These are phyloP conservation scores for Discostella pseudostelligera DNA, from an alignment of 108 stramenopile genomes.

Conservation along the genomic window DNA sequence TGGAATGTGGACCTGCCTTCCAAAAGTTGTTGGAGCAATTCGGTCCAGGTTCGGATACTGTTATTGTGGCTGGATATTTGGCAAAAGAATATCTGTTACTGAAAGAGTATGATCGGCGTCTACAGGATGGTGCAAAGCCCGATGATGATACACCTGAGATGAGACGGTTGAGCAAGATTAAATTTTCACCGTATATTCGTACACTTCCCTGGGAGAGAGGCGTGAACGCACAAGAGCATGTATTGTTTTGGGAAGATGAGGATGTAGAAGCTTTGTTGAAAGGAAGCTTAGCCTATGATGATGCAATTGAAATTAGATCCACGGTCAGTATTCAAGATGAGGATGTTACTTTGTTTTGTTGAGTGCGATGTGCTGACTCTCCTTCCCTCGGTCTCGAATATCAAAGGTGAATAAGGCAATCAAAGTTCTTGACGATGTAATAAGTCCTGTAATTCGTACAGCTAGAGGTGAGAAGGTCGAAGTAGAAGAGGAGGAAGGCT, in stretches of 20 bases:
- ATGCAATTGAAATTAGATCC: conserved; percentile 47
- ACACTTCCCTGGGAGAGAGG: conserved; percentile 75
- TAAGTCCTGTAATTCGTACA: conserved; percentile 48
- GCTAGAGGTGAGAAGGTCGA: conserved; percentile 50
- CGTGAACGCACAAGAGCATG: conserved; percentile 75
- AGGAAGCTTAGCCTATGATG: conserved; percentile 61
- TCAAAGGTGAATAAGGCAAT: conserved; percentile 59
- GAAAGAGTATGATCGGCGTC: conserved; percentile 30
- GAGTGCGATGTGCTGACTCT: neutral
- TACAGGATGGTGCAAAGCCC: conserved; percentile 11
- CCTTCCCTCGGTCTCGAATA: no score
- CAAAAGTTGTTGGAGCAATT: conserved; percentile 54
- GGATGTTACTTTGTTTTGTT: conserved; percentile 1
- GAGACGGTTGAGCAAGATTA: conserved; percentile 23
- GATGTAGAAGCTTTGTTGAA: conserved; percentile 53
- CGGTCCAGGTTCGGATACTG: conserved; percentile 68
- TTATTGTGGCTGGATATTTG: conserved; percentile 69
- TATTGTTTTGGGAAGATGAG: conserved; percentile 65
- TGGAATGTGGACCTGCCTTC: conserved; percentile 52
- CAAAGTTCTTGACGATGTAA: conserved; percentile 50
- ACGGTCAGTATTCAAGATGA: neutral
- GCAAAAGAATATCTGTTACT: conserved; percentile 62
- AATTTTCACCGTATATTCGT: conserved; percentile 59
- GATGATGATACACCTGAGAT: conserved; percentile 10
- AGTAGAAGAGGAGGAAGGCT: conserved; percentile 7